Evolutionary conservation across 768 basidiomycete species (phyloP).

Genomic region (Crepidotus variabilis): DNA sequence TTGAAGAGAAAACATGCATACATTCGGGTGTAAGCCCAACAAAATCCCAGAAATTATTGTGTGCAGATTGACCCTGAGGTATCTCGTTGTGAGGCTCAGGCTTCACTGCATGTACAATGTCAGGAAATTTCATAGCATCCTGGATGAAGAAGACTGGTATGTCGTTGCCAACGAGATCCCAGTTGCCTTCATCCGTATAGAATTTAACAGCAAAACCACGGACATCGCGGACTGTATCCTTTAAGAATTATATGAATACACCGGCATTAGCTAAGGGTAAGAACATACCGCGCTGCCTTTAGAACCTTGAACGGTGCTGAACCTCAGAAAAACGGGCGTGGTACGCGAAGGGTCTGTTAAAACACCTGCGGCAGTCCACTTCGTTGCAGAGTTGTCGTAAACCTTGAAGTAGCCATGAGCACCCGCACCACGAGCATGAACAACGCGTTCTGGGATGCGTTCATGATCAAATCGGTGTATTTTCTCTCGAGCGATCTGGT

Average conservation of each 20-base stretch:
- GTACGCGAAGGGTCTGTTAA: slow-evolving; percentile 68
- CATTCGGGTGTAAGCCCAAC: slow-evolving; percentile 68
- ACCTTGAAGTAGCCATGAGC: slow-evolving; percentile 86
- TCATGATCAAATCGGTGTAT: slow-evolving; percentile 83
- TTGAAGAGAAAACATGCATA: slow-evolving; percentile 16
- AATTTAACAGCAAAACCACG: slow-evolving; percentile 84
- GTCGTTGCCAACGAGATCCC: slow-evolving; percentile 85
- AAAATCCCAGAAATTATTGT: slow-evolving; percentile 91
- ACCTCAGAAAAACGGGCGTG: slow-evolving; percentile 79
- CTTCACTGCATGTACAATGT: slow-evolving; percentile 80
- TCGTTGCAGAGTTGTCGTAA: slow-evolving; percentile 60
- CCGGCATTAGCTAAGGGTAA: background rate
- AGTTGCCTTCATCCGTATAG: slow-evolving; percentile 82
- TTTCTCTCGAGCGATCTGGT: slow-evolving; percentile 72
- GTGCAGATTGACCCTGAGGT: slow-evolving; percentile 62
- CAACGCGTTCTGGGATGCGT: slow-evolving; percentile 84
- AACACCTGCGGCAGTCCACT: slow-evolving; percentile 67
- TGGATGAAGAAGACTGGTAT: slow-evolving; percentile 83
- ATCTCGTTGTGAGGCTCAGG: slow-evolving; percentile 85
- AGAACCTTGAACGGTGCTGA: slow-evolving; percentile 82
- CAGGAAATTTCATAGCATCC: slow-evolving; percentile 82
- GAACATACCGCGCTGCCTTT: slow-evolving; percentile 73
- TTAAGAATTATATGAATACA: background rate
- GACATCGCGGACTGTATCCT: slow-evolving; percentile 80
- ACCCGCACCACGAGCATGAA: slow-evolving; percentile 67